Conservation (phyloP, 192 early-diverging fungal genomes). For the Backusella macrospora region DNA sequence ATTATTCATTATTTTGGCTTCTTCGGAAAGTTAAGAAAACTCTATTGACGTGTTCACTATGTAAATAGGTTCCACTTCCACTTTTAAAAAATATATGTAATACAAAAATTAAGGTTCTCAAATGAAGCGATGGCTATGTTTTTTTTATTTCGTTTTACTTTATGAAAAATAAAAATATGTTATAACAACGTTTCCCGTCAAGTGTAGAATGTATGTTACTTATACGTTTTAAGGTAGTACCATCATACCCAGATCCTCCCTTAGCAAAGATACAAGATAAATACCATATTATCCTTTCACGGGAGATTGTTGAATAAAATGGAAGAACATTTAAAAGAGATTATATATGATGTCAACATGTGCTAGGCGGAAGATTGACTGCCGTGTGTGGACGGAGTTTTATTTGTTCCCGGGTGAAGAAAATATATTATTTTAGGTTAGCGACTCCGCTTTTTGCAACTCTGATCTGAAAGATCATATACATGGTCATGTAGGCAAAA, state of each 20-base stretch:
- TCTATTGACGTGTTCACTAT: not conserved
- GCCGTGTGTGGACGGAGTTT: not conserved
- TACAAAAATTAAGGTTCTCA: not conserved
- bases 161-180: not conserved
- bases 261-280: slow-evolving; percentile 14
- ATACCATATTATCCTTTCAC: not conserved
- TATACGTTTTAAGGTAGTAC: not conserved
- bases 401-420: not conserved
- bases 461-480: not conserved
- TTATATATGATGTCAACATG: not conserved
- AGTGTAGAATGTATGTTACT: too few species aligned
- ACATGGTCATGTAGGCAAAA: not conserved
- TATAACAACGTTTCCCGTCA: too few species aligned
- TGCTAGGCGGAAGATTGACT: slow-evolving; percentile 3
- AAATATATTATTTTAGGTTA: not conserved
- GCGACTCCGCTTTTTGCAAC: not conserved
- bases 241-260: slow-evolving; percentile 12
- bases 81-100: not conserved
- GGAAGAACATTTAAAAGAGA: not conserved
- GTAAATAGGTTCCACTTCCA: not conserved
- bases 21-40: slow-evolving; percentile 2
- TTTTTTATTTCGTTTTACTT: not conserved
- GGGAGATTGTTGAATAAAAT: slow-evolving; percentile 16
- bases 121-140: not conserved
- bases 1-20: not conserved